Evolutionary conservation across 225 moss, liverwort and hornwort species (phyloP).

Genomic region (Ulota crispa): DNA sequence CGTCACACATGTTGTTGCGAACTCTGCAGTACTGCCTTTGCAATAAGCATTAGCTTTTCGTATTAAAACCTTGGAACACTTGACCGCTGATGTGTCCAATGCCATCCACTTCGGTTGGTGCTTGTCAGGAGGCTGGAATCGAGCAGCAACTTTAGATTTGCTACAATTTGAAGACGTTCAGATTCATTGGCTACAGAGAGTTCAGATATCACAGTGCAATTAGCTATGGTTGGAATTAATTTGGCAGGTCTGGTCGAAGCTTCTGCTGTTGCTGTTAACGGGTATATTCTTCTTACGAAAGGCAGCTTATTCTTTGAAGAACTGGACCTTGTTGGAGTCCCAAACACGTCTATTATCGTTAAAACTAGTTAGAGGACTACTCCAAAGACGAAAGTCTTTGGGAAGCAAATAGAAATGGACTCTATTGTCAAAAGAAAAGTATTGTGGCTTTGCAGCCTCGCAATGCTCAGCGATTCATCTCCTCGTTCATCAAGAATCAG

Average conservation of each 20-base stretch:
- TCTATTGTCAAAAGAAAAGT: background rate
- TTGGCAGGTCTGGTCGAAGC: conserved; percentile 75
- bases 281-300: conserved; percentile 56
- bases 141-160: background rate
- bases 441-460: background rate
- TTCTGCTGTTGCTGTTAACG: conserved; percentile 51
- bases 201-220: conserved; percentile 68
- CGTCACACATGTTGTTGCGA: background rate
- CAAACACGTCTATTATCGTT: conserved; percentile 37
- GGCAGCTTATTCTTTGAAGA: conserved; percentile 63
- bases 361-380: conserved; percentile 41
- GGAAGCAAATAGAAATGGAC: background rate
- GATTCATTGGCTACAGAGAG: conserved; percentile 62
- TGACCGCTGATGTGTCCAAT: background rate
- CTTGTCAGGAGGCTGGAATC: conserved; percentile 71
- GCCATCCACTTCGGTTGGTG: background rate
- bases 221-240: conserved; percentile 62
- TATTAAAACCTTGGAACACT: background rate
- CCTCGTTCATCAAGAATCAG: no score
- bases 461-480: no score
- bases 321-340: conserved; percentile 55
- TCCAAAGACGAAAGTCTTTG: background rate
- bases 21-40: no score
- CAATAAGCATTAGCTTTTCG: background rate
- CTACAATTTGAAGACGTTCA: no score